These are phyloP conservation scores for Drechmeria coniospora DNA, from an alignment of 2,329 filamentous ascomycete genomes.

Conservation along the genomic window DNA sequence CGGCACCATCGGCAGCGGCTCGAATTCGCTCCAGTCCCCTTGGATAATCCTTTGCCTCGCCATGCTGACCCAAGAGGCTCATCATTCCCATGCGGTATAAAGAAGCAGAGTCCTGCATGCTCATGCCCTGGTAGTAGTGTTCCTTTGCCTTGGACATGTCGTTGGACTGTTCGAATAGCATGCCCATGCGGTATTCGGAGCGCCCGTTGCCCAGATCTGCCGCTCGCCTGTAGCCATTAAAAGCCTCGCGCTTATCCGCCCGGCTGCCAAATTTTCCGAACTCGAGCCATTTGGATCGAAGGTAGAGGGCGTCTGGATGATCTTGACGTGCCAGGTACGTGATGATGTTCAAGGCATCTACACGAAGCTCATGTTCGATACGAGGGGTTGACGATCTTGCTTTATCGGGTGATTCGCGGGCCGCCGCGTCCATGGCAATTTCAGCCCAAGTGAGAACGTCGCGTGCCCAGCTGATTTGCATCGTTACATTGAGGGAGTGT, in stretches of 20 bases:
- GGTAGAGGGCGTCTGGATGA: conserved; percentile 87
- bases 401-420: conserved; percentile 39
- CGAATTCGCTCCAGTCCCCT: conserved; percentile 70
- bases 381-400: conserved; percentile 64
- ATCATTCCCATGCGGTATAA: conserved; percentile 89
- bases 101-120: conserved; percentile 73
- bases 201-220: conserved; percentile 73
- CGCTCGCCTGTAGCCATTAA: conserved; percentile 71
- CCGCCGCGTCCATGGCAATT: conserved; percentile 60
- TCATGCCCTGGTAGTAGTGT: conserved; percentile 75
- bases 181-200: conserved; percentile 92
- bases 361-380: conserved; percentile 72
- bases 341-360: conserved; percentile 86
- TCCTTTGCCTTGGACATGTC: conserved; percentile 81
- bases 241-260: conserved; percentile 89
- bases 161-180: conserved; percentile 93
- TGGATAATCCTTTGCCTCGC: conserved; percentile 66
- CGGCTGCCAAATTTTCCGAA: conserved; percentile 91
- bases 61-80: conserved; percentile 85
- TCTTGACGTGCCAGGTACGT: conserved; percentile 78
- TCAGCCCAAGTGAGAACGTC: conserved; percentile 85
- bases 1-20: conserved; percentile 68
- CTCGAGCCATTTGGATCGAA: conserved; percentile 91
- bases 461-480: conserved; percentile 93
- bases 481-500: conserved; percentile 85